Base-by-base conservation (phyloP, 345 rosid genomes). In the Moringa oleifera region DNA sequence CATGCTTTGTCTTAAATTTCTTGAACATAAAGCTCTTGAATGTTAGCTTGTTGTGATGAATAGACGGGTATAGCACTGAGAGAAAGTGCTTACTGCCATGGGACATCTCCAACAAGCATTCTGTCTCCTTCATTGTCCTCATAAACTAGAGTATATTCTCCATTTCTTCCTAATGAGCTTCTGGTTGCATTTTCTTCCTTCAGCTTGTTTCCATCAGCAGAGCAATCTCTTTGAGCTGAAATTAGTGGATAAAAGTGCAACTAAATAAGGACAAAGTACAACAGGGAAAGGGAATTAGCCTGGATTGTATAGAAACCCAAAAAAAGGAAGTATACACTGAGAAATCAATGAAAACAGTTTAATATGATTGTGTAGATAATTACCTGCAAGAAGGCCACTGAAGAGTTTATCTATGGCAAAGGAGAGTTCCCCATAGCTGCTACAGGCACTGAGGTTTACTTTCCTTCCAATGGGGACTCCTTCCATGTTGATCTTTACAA, bases 51-150 rank as follows among this genome's bases (percentile, higher is more conserved):
- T n/a, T n/a, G n/a, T n/a, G n/a, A n/a, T n/a, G n/a, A n/a, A n/a
- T n/a, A n/a, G n/a, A n/a, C n/a, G n/a, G n/a, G n/a, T 8, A 28
- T 2, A 28, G 3, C 3, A 28, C 5, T 28, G 8, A 28, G 8
- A 28, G 70, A 68, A 76, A 83, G 79, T 73, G 81, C 93, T 85
- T 90, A 94, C 99, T 83, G 87, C 99, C 99, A 94, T 53, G 99
- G 99, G 72, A 94, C 97, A 94, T 94, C 99, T 73, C 97, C 99
- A 51, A 83, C 97, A 68, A 94, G 99, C 95, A 94, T 88, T 81
- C 85, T 88, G 93, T 94, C 99, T 59, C 97, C 99, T 84, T 94
- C 99, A 41, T 81, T 81, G 69, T 94, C 99, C 79, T 94, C 99
- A 54, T 94, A 94, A 68, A 90, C 91, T 70, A 94, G 93, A 15